Evolutionary conservation across 345 rosid species (phyloP).

Genomic region (Bruguiera gymnorhiza): DNA sequence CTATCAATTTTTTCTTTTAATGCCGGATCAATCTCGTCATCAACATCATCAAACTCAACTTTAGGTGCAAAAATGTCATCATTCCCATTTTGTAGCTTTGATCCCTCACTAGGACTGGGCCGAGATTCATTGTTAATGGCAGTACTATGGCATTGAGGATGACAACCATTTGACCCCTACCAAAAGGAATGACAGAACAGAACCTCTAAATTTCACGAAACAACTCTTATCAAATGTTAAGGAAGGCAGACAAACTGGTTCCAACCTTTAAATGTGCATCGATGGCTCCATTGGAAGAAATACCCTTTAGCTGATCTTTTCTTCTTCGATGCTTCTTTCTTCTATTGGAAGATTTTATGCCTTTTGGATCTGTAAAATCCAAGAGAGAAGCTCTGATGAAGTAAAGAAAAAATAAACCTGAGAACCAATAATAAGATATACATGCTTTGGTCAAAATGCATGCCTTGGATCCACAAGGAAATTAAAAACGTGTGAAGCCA

Average conservation of each 20-base stretch:
- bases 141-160: slow-evolving; percentile 8
- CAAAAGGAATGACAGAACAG: background rate
- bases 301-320: slow-evolving; percentile 23
- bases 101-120: slow-evolving; percentile 11
- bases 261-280: slow-evolving; percentile 15
- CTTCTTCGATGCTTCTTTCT: slow-evolving; percentile 25
- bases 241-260: background rate
- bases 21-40: slow-evolving; percentile 31
- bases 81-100: slow-evolving; percentile 9
- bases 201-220: background rate
- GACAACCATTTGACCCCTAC: slow-evolving; percentile 15
- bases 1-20: slow-evolving; percentile 29
- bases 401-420: slow-evolving; percentile 37
- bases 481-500: too few relatives aligned
- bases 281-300: slow-evolving; percentile 7
- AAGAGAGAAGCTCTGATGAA: slow-evolving; percentile 28
- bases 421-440: slow-evolving; percentile 27
- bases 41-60: slow-evolving; percentile 27
- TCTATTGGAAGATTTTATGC: slow-evolving; percentile 22
- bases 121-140: background rate
- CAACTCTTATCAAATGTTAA: background rate
- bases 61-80: slow-evolving; percentile 14
- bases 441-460: background rate
- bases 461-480: too few relatives aligned
- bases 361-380: slow-evolving; percentile 20